Percentiles rank a stretch among this genome's conserved stretches.
Evolutionary conservation across 1,284 basidiomycete genomes (phyloP).

Genomic region (Uromyces viciae-fabae): DNA sequence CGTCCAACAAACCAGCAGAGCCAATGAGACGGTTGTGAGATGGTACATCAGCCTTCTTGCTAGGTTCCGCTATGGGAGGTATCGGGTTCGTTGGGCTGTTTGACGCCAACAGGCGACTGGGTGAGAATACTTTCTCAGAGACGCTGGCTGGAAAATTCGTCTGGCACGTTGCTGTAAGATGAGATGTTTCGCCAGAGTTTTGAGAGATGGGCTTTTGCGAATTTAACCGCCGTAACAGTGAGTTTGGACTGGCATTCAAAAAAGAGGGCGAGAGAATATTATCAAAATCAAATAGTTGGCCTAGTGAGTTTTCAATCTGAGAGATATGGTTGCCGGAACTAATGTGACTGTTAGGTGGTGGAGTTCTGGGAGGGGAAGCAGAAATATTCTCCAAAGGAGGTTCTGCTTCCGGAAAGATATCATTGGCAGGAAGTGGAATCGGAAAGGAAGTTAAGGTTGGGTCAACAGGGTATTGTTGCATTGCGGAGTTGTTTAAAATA

Average conservation of each 20-base stretch:
- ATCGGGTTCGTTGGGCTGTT: neutral
- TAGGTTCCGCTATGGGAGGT: conserved; percentile 16
- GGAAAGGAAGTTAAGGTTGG: neutral
- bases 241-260: conserved; percentile 40
- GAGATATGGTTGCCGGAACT: neutral
- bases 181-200: neutral
- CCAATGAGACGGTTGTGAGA: neutral
- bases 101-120: neutral
- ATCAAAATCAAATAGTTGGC: conserved; percentile 15
- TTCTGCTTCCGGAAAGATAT: neutral
- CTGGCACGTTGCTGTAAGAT: conserved; percentile 8
- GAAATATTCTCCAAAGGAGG: neutral
- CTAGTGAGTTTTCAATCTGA: neutral
- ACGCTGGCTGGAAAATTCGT: neutral
- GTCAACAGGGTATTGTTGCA: neutral
- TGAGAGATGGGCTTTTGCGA: neutral
- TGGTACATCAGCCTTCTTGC: neutral
- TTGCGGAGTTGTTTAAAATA: neutral
- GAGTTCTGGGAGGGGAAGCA: conserved; percentile 34
- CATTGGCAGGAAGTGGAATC: neutral
- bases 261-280: conserved; percentile 37
- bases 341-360: conserved; percentile 8
- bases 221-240: conserved; percentile 19
- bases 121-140: conserved; percentile 27
- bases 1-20: conserved; percentile 8